Base-by-base conservation (phyloP, 108 stramenopile genomes). In the Stephanodiscus triporus region DNA sequence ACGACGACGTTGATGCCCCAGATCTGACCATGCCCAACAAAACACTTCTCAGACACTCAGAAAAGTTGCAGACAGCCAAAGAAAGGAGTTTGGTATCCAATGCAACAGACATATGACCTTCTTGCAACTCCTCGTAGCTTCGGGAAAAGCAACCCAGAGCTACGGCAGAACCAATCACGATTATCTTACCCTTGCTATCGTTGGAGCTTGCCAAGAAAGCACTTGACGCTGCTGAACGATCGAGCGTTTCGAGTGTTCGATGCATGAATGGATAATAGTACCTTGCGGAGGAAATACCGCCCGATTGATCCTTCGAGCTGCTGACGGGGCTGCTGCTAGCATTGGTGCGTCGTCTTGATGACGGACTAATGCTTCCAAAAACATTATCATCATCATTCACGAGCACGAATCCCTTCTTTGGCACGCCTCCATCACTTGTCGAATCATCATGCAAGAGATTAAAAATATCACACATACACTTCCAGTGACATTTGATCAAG, bases 191-290 rank as follows among this genome's bases (percentile, higher is more conserved):
- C 30, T 72, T 76, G 1, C 45, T 45, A 37, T 51, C 76, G 58
- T 17, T 59, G 2, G 71, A 77, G 13, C 76, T 65, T 58, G 47
- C 42, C n/a, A 61, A 43, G 63, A 57, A 70, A 27, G 70, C 57
- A 42, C 49, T 77, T 32, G 84, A 65, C 2, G 70, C 48, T 23
- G 68, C 84, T 11, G 55, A 56, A 17, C 68, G 61, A 43, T 77
- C 77, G 17, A 82, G 77, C 20, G 81, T 66, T 26, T 85, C 84
- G 11, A 85, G 37, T 56, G 81, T 75, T 40, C 76, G 77, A 54
- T 82, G 84, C 45, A 85, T 63, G 63, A 85, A 85, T 29, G 84
- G 84, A 55, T 75, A 85, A 43, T 68, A 82, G 19, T 26, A 61
- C 9, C 32, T 66, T 30, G 22, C 64, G 56, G 36, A 42, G 63